A percentile compares a stretch with the other conserved stretches of the same genome.
These are phyloP conservation scores for Trichophyton verrucosum DNA, from an alignment of 2,329 filamentous ascomycete genomes.

Conservation along the genomic window DNA sequence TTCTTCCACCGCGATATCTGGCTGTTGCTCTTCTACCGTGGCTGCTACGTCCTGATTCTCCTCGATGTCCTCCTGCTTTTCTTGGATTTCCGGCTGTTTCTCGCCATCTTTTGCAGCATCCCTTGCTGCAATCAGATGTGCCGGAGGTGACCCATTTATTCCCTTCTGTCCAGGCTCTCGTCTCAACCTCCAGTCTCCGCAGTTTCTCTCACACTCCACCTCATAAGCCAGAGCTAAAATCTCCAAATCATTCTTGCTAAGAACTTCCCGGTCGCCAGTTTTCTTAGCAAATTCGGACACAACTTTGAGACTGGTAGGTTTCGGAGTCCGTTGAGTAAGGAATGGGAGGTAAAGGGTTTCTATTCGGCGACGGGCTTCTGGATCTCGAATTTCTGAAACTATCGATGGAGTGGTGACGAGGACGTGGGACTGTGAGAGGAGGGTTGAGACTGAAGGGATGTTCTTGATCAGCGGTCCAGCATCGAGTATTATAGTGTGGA, in stretches of 20 bases:
- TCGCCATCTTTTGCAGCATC: conserved; percentile 16
- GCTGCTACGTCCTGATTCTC: conserved; percentile 19
- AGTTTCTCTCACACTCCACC: conserved; percentile 79
- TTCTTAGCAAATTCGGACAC: conserved; percentile 74
- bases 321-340: conserved; percentile 61
- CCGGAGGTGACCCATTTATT: conserved; percentile 56
- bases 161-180: conserved; percentile 66
- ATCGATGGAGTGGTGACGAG: conserved; percentile 78
- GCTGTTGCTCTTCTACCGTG: conserved; percentile 12
- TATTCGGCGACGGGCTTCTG: conserved; percentile 63
- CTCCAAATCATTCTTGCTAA: conserved; percentile 81
- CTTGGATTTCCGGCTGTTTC: conserved; percentile 11
- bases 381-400: conserved; percentile 75
- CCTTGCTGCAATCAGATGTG: conserved; percentile 12
- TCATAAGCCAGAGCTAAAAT: conserved; percentile 86
- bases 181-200: conserved; percentile 76
- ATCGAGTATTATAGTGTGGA: conserved; percentile 78
- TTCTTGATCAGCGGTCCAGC: conserved; percentile 91
- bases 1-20: conserved; percentile 17
- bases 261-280: conserved; percentile 77
- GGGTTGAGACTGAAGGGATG: conserved; percentile 68
- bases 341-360: conserved; percentile 81
- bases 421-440: conserved; percentile 62
- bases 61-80: conserved; percentile 16
- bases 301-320: conserved; percentile 62